Percentiles rank a stretch among this genome's conserved stretches.
Conservation (phyloP, 139 green algal genomes). For the Chlorella sp. region DNA sequence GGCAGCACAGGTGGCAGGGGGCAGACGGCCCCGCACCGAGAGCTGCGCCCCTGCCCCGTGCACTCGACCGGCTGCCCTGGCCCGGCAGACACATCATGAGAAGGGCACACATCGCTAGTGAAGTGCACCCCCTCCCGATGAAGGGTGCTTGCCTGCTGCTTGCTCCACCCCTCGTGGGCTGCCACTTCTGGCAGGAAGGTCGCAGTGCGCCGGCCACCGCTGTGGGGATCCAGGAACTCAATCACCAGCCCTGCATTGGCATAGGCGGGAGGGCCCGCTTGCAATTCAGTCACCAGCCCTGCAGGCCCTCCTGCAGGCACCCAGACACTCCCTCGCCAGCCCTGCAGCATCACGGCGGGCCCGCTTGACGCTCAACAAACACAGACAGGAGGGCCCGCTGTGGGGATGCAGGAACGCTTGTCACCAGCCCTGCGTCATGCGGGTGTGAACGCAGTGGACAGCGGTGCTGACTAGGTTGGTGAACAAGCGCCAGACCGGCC, state of each 20-base stretch:
- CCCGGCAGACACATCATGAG: too few relatives aligned
- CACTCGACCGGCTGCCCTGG: not conserved
- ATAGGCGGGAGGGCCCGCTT: too few relatives aligned
- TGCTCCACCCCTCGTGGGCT: constrained; percentile 68
- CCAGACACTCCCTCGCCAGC: too few relatives aligned
- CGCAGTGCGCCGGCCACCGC: constrained; percentile 58
- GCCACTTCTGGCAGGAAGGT: constrained; percentile 88
- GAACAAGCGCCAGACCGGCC: too few relatives aligned
- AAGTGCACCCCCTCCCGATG: too few relatives aligned
- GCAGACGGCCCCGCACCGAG: not conserved
- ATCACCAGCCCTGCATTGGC: constrained; percentile 80
- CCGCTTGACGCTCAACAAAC: too few relatives aligned
- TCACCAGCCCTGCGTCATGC: too few relatives aligned
- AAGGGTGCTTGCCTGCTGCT: constrained; percentile 13
- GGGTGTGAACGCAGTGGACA: not conserved
- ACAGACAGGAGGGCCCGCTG: too few relatives aligned
- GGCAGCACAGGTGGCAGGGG: not conserved
- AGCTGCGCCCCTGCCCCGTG: not conserved
- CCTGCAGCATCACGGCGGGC: not conserved
- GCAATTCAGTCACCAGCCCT: too few relatives aligned
- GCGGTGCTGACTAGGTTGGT: too few relatives aligned
- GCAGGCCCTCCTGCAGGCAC: too few relatives aligned
- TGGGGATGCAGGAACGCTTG: constrained; percentile 76
- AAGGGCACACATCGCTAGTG: not conserved
- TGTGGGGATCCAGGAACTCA: constrained; percentile 70